phyloP scores from a whole-genome alignment of 768 basidiomycete species.

The Fomitopsis serialis region DNA sequence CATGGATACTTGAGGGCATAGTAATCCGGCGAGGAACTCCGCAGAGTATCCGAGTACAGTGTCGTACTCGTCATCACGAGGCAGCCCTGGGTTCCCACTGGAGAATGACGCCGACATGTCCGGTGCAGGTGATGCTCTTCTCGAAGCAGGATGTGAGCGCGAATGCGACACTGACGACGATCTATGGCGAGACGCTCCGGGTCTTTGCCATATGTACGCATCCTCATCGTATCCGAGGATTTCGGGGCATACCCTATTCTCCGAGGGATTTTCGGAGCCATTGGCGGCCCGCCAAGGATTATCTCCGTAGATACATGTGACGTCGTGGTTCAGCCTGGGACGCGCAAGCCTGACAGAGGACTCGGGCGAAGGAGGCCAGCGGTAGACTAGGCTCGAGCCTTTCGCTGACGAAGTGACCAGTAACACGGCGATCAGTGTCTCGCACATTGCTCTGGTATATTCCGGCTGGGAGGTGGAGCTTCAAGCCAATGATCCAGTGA shows the following conservation, averaged over 20 bases:
- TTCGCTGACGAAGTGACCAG: conserved; percentile 83
- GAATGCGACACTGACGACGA: conserved; percentile 47
- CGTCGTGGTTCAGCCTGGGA: conserved; percentile 46
- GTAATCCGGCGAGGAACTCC: conserved; percentile 73
- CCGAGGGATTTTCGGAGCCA: conserved; percentile 31
- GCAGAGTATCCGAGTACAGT: conserved; percentile 74
- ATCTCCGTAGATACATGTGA: conserved; percentile 50
- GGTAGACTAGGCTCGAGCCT: conserved; percentile 71
- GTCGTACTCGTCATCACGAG: conserved; percentile 48
- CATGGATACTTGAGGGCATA: conserved; percentile 73
- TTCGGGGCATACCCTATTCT: conserved; percentile 13
- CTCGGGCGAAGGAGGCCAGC: conserved; percentile 76
- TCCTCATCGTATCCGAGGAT: conserved; percentile 23
- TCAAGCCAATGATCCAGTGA: too few relatives aligned
- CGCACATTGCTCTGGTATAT: conserved; percentile 45
- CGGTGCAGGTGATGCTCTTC: conserved; percentile 46
- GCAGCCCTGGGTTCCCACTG: background rate
- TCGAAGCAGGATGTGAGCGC: conserved; percentile 41
- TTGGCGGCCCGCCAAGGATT: conserved; percentile 72
- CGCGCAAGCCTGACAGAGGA: conserved; percentile 66
- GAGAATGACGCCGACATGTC: conserved; percentile 20
- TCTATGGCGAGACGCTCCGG: conserved; percentile 42
- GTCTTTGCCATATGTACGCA: conserved; percentile 59
- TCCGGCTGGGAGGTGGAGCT: background rate
- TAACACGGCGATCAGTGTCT: conserved; percentile 74